A percentile compares a stretch with the other conserved stretches of the same genome.
phyloP scores from a whole-genome alignment of 352 stramenopile species.

The Phytophthora pinifolia region DNA sequence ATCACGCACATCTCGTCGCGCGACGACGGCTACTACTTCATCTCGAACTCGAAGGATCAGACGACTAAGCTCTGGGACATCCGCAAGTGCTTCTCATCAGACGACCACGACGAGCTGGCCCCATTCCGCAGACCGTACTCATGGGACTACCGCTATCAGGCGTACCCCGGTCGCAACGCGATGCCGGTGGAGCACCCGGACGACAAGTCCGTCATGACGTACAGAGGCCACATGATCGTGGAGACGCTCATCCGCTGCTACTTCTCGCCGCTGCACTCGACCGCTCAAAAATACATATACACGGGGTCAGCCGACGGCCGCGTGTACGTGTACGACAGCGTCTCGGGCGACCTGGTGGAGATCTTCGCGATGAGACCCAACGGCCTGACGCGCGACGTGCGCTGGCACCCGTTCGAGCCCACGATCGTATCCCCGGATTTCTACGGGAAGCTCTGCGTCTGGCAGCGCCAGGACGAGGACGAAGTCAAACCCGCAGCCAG shows the following conservation, averaged over 20 bases:
- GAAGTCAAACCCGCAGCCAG: not conserved
- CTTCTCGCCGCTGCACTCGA: constrained; percentile 87
- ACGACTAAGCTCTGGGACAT: constrained; percentile 86
- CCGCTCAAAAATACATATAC: constrained; percentile 86
- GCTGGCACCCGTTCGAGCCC: constrained; percentile 81
- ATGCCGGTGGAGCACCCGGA: constrained; percentile 63
- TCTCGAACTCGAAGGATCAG: constrained; percentile 89
- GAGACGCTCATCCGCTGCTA: constrained; percentile 86
- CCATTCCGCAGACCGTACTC: constrained; percentile 54
- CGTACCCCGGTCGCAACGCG: constrained; percentile 64
- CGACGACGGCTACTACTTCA: constrained; percentile 87
- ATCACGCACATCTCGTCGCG: constrained; percentile 81
- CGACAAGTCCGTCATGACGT: constrained; percentile 84
- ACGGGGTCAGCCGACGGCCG: constrained; percentile 80
- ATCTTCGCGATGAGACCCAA: constrained; percentile 81
- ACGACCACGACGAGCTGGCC: constrained; percentile 42
- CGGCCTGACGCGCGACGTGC: constrained; percentile 79
- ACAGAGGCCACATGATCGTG: constrained; percentile 75
- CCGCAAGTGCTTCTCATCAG: constrained; percentile 66
- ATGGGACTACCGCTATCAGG: constrained; percentile 86
- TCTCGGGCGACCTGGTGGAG: constrained; percentile 72
- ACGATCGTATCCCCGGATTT: constrained; percentile 86
- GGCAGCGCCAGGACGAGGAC: constrained; percentile 60
- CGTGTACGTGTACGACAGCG: constrained; percentile 83
- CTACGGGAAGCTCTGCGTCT: constrained; percentile 85